Evolutionary conservation across 164 flowering plant species (phyloP), one percentile per base, ranked within the genome.

Genomic region (Euptelea pleiosperma): DNA sequence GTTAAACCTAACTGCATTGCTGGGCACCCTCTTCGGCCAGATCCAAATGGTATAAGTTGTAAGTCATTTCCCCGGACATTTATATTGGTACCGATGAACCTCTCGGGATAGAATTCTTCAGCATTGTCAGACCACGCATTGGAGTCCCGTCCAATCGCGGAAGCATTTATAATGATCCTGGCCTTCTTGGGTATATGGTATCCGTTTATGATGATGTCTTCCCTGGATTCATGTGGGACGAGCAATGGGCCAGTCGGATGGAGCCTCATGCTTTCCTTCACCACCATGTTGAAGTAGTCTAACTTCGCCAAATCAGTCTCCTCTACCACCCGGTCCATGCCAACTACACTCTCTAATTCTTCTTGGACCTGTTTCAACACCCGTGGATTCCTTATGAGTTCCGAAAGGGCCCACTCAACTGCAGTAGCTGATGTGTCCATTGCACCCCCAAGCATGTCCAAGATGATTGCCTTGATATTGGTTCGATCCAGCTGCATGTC

Each of bases 251-350:
- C 18, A 14, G 16, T 7, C 0, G 53, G 53, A 30, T 49, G 36
- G 14, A 49, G 53, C 53, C 53, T 49, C 35, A 29, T 0, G 19
- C 6, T n/a, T 24, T 49, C 53, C 53, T 49, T 49, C 6, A 49
- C n/a, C 5, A 49, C 53, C 34, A 28, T 49, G 2, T 28, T 15
- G 0, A 49, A 28, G 35, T 49, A 49, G n/a, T n/a, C n/a, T n/a
- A n/a, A n/a, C n/a, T n/a, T n/a, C n/a, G n/a, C n/a, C n/a, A n/a
- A n/a, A n/a, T n/a, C n/a, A n/a, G n/a, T n/a, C n/a, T n/a, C n/a
- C n/a, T n/a, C n/a, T n/a, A n/a, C n/a, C n/a, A n/a, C n/a, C n/a
- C n/a, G n/a, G n/a, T n/a, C n/a, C n/a, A n/a, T n/a, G n/a, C n/a
- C n/a, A n/a, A n/a, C n/a, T n/a, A n/a, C n/a, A n/a, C n/a, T n/a